Conservation (phyloP, 2,329 filamentous ascomycete species). For the Didymella lethalis region DNA sequence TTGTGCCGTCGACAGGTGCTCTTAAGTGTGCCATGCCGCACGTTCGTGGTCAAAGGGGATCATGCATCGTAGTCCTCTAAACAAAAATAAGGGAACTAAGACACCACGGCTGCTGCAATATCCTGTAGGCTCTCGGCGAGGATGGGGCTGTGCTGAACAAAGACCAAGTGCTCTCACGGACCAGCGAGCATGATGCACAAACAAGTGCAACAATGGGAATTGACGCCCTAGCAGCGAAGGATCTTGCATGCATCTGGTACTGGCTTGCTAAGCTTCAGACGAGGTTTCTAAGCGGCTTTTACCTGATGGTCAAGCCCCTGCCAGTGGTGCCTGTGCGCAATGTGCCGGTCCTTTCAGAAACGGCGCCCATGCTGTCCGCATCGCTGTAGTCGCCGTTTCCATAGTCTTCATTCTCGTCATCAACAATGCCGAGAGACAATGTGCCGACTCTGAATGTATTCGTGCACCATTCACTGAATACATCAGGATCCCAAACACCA, state of each 20-base stretch:
- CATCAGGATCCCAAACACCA: constrained; percentile 70
- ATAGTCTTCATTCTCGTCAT: constrained; percentile 29
- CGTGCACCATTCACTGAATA: constrained; percentile 69
- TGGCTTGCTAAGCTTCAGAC: background rate
- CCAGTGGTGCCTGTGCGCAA: constrained; percentile 36
- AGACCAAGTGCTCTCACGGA: background rate
- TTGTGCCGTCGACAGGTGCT: background rate
- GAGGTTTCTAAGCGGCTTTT: background rate
- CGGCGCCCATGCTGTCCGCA: constrained; percentile 35
- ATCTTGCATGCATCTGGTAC: background rate
- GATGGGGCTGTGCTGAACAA: background rate
- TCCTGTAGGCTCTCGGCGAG: background rate
- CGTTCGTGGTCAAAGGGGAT: background rate
- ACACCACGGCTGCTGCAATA: background rate
- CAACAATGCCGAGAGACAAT: constrained; percentile 44
- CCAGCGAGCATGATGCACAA: background rate
- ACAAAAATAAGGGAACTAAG: background rate
- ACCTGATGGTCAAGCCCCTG: constrained; percentile 16
- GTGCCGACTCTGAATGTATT: constrained; percentile 65
- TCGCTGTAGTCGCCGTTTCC: constrained; percentile 41
- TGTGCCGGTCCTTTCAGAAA: constrained; percentile 39
- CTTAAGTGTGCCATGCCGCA: background rate
- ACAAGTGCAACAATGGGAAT: background rate
- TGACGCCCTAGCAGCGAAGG: background rate
- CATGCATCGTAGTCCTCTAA: background rate